Conservation (phyloP, 2,329 filamentous ascomycete species). For the Colletotrichum viniferum region DNA sequence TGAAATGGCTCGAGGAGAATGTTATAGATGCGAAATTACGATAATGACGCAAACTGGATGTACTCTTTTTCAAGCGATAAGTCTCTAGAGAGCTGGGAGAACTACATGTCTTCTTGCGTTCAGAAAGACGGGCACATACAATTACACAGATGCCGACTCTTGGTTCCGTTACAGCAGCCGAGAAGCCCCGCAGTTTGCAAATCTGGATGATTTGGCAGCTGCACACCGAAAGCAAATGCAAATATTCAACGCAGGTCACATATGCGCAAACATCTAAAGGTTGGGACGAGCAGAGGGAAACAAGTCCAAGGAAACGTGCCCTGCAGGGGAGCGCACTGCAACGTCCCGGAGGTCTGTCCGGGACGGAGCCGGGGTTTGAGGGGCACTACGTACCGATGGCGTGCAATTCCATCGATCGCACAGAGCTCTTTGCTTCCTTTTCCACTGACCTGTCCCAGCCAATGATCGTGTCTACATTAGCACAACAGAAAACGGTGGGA, state of each 20-base stretch:
- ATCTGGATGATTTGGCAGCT: background rate
- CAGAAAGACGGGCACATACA: background rate
- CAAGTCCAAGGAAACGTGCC: background rate
- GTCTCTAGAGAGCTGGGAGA: background rate
- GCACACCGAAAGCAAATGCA: background rate
- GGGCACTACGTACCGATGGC: background rate
- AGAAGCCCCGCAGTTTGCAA: background rate
- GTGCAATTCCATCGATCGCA: background rate
- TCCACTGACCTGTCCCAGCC: background rate
- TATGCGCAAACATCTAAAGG: background rate
- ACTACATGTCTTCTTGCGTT: background rate
- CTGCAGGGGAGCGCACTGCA: background rate
- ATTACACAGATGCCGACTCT: background rate
- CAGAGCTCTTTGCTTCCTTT: background rate
- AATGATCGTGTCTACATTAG: background rate
- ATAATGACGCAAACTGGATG: background rate
- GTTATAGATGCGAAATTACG: background rate
- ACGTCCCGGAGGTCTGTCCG: slow-evolving; percentile 6
- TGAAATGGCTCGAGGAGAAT: background rate
- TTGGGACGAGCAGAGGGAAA: background rate
- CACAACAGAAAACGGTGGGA: background rate
- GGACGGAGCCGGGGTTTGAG: background rate
- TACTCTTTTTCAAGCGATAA: background rate
- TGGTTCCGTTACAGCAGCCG: background rate
- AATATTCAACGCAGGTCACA: background rate